Conservation (phyloP, 306 rosid species). For the Hippophae gyantsensis region DNA sequence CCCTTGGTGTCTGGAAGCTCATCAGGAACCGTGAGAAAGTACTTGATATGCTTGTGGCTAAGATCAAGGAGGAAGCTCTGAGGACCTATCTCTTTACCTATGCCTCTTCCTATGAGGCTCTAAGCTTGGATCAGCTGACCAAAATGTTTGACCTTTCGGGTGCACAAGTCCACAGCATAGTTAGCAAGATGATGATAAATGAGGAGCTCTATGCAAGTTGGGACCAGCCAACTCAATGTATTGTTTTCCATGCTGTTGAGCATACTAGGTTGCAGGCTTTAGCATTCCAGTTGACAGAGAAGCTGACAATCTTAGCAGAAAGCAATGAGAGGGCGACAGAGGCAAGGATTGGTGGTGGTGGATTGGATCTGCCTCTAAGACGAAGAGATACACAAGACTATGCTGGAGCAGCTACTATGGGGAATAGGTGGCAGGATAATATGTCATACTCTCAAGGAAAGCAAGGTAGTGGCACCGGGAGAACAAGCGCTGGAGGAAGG, state of each 20-base stretch:
- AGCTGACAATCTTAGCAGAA: slow-evolving; percentile 71
- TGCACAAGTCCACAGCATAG: slow-evolving; percentile 51
- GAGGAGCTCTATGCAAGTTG: slow-evolving; percentile 75
- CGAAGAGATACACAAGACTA: slow-evolving; percentile 87
- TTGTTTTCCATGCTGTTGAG: slow-evolving; percentile 42
- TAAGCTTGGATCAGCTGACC: slow-evolving; percentile 62
- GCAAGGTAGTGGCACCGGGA: slow-evolving; percentile 55
- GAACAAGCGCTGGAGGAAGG: slow-evolving; percentile 31
- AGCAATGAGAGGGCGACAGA: slow-evolving; percentile 88
- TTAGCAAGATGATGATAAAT: slow-evolving; percentile 86
- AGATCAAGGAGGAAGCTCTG: slow-evolving; percentile 86
- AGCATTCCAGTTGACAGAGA: slow-evolving; percentile 81
- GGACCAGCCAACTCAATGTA: slow-evolving; percentile 30
- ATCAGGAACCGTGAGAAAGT: slow-evolving; percentile 46
- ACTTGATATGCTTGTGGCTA: slow-evolving; percentile 68
- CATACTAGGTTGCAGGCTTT: slow-evolving; percentile 63
- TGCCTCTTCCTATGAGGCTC: slow-evolving; percentile 66
- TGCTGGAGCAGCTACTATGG: slow-evolving; percentile 33
- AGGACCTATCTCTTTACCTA: slow-evolving; percentile 87
- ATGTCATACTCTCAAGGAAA: slow-evolving; percentile 43
- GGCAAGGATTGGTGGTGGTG: slow-evolving; percentile 79
- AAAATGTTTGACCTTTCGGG: slow-evolving; percentile 66
- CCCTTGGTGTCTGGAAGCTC: slow-evolving; percentile 89
- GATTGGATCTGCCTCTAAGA: slow-evolving; percentile 64
- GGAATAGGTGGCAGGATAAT: slow-evolving; percentile 81